Evolutionary conservation across 257 asterid genomes (phyloP), one percentile per base, ranked within the genome.

Genomic region (Phtheirospermum japonicum): DNA sequence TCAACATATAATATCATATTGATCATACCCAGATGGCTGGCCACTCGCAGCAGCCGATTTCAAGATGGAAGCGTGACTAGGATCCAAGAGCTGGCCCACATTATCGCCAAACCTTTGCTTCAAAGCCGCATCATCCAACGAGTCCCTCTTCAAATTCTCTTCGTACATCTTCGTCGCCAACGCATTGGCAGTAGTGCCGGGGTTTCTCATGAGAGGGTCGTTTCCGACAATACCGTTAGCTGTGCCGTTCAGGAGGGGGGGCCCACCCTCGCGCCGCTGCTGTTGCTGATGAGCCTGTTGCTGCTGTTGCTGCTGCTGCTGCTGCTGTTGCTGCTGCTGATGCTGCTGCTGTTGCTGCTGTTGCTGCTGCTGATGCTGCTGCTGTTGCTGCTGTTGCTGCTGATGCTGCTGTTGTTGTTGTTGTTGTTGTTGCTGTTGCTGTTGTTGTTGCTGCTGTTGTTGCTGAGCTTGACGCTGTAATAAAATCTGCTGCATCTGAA

Each of bases 91-190:
- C 70, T 79, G 94, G 74, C 82, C 80, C 10, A 81, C 84, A 65
- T 82, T 93, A 57, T 93, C 97, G 28, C 90, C 88, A 71, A 85
- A 93, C 55, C 96, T 79, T 80, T 89, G 97, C 99, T 93, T 93
- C 72, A 89, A 67, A 40, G 96, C 80, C 30, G 90, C 86, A 82
- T 89, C 99, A 6, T 90, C 99, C 79, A 87, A 63, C 51, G 95
- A 84, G 66, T 83, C 95, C 80, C 95, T 87, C 77, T 90, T 90
- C 59, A 93, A 63, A 68, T 87, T 83, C 71, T 93, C 96, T 67
- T 89, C 99, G 2, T 87, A 93, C 95, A 93, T 87, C 76, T 89
- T 90, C 31, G 96, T 78, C 9, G 96, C 91, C 69, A 81, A 31
- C 40, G 86, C 90, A 79, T 79, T 93, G 37, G 96, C 97, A 48